phyloP scores from a whole-genome alignment of 768 basidiomycete species.

The Scleroderma bovista region DNA sequence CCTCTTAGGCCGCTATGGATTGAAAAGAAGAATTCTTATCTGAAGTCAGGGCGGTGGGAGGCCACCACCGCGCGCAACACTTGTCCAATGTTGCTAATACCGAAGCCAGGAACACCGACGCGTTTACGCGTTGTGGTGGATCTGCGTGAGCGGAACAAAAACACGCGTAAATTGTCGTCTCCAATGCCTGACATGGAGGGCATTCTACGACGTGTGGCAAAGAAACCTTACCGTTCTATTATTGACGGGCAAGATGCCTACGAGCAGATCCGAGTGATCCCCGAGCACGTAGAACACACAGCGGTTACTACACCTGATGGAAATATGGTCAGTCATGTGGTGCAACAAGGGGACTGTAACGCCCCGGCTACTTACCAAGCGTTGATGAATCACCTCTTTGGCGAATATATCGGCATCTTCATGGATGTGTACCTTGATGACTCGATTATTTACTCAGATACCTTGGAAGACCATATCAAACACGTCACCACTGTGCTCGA shows the following conservation, averaged over 20 bases:
- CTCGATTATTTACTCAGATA: constrained; percentile 6
- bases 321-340: constrained; percentile 27
- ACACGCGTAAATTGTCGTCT: no score
- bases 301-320: constrained; percentile 35
- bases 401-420: background rate
- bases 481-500: constrained; percentile 30
- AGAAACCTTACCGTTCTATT: no score
- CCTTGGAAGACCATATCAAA: constrained; percentile 22
- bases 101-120: no score
- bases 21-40: constrained; percentile 26
- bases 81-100: no score
- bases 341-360: constrained; percentile 30
- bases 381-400: constrained; percentile 4
- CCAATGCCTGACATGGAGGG: no score
- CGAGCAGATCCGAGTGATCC: no score
- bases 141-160: no score
- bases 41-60: constrained; percentile 17
- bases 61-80: background rate
- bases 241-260: no score
- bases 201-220: no score
- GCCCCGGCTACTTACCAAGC: constrained; percentile 40
- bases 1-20: constrained; percentile 18
- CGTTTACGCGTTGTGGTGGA: no score
- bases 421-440: constrained; percentile 8
- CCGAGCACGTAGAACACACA: constrained; percentile 15